These are phyloP conservation scores for Leptoxyphium fumago DNA, from an alignment of 2,329 filamentous ascomycete genomes.

Conservation along the genomic window DNA sequence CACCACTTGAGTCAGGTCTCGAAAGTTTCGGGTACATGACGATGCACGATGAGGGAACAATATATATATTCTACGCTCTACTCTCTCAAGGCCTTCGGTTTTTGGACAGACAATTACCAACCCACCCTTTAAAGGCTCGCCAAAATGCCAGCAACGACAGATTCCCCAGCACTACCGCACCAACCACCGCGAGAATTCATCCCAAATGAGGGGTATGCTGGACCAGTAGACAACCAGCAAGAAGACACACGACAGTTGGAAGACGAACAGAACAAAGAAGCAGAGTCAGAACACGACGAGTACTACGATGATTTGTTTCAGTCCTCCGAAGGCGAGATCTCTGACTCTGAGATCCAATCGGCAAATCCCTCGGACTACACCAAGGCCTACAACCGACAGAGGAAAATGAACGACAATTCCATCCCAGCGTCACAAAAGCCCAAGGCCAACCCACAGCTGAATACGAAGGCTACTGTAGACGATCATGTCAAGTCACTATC, in stretches of 20 bases:
- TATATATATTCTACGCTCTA: too few species aligned
- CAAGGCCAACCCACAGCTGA: constrained; percentile 63
- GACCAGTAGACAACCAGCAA: neutral
- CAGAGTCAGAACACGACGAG: constrained; percentile 39
- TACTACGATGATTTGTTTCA: constrained; percentile 46
- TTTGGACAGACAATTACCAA: too few species aligned
- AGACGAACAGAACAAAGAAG: constrained; percentile 9
- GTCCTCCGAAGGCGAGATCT: constrained; percentile 41
- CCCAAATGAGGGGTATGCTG: constrained; percentile 8
- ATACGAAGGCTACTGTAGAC: constrained; percentile 66
- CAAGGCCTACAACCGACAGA: constrained; percentile 78
- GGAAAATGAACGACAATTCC: constrained; percentile 44
- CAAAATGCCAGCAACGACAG: neutral
- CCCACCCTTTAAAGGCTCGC: too few species aligned
- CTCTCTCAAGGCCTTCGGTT: too few species aligned
- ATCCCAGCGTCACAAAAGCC: constrained; percentile 41
- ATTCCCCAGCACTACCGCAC: constrained; percentile 2
- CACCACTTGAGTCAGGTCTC: neutral
- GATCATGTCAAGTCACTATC: constrained; percentile 78
- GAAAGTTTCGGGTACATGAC: neutral
- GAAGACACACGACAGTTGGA: neutral
- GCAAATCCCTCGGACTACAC: constrained; percentile 54
- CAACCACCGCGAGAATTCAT: constrained; percentile 3
- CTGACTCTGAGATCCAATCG: constrained; percentile 44
- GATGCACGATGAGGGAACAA: too few species aligned